These are phyloP conservation scores for Peronosclerospora sorghi DNA, from an alignment of 352 stramenopile species.

Conservation along the genomic window DNA sequence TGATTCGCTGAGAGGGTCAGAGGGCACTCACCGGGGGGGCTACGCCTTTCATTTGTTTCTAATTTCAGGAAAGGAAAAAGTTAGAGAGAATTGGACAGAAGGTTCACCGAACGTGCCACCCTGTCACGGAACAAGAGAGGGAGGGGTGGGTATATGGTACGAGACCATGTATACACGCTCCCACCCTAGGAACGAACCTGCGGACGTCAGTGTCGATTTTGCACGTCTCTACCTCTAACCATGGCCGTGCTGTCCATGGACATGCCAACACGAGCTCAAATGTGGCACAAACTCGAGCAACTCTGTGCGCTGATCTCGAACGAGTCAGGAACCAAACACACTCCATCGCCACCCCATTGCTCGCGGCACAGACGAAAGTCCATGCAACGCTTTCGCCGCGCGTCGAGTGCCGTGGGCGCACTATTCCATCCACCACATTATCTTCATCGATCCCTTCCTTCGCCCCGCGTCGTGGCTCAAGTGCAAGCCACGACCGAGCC, in stretches of 20 bases:
- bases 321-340: slow-evolving; percentile 4
- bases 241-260: slow-evolving; percentile 14
- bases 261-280: slow-evolving; percentile 22
- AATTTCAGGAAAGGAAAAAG: too few species aligned
- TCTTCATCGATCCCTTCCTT: slow-evolving; percentile 8
- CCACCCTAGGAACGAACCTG: too few species aligned
- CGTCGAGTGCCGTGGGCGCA: slow-evolving; percentile 14
- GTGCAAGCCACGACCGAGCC: slow-evolving; percentile 21
- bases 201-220: too few species aligned
- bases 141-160: too few species aligned
- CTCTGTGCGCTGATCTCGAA: slow-evolving; percentile 22
- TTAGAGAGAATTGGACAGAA: too few species aligned
- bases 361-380: slow-evolving; percentile 12
- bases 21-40: too few species aligned
- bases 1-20: too few species aligned
- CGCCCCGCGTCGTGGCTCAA: slow-evolving; percentile 8
- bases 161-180: too few species aligned
- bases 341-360: slow-evolving; percentile 27
- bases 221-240: slow-evolving; percentile 3
- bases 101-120: too few species aligned
- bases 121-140: too few species aligned
- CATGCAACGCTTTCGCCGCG: slow-evolving; percentile 9
- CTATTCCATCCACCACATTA: neutral
- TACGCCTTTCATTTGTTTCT: too few species aligned
- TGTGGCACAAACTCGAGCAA: slow-evolving; percentile 33